Evolutionary conservation across 1,139 yeast genomes (phyloP).

Genomic region (Yamadazyma jaroonii): DNA sequence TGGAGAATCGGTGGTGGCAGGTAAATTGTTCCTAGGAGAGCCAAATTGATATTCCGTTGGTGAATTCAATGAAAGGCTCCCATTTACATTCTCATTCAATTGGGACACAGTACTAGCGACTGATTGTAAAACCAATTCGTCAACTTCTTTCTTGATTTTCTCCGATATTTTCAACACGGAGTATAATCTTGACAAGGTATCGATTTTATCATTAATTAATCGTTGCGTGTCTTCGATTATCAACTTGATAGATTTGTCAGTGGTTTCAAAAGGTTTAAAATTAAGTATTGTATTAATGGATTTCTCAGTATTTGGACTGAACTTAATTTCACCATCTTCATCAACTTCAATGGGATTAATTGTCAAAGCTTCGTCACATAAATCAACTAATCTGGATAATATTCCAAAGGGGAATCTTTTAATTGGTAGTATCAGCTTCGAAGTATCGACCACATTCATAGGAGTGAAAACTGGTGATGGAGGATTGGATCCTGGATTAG

Average conservation of each 20-base stretch:
- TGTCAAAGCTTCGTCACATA: constrained; percentile 73
- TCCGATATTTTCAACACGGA: constrained; percentile 79
- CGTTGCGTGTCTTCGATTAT: constrained; percentile 68
- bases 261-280: constrained; percentile 55
- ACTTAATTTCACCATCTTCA: constrained; percentile 29
- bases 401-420: constrained; percentile 65
- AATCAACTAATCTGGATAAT: constrained; percentile 58
- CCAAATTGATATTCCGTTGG: constrained; percentile 6
- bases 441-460: constrained; percentile 5
- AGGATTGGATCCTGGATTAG: constrained; percentile 5
- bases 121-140: constrained; percentile 61
- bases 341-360: constrained; percentile 55
- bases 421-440: constrained; percentile 25
- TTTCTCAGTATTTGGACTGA: constrained; percentile 71
- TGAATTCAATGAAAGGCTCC: constrained; percentile 9
- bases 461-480: constrained; percentile 8
- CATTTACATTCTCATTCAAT: constrained; percentile 41
- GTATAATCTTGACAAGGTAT: constrained; percentile 70
- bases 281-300: constrained; percentile 56
- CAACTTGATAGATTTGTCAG: constrained; percentile 62
- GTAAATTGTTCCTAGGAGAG: not conserved
- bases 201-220: constrained; percentile 65
- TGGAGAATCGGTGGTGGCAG: not conserved
- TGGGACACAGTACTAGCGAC: constrained; percentile 63
- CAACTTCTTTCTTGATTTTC: constrained; percentile 79